These are phyloP conservation scores for Corrigiola litoralis DNA, from an alignment of 179 eudicot genomes.

Conservation along the genomic window DNA sequence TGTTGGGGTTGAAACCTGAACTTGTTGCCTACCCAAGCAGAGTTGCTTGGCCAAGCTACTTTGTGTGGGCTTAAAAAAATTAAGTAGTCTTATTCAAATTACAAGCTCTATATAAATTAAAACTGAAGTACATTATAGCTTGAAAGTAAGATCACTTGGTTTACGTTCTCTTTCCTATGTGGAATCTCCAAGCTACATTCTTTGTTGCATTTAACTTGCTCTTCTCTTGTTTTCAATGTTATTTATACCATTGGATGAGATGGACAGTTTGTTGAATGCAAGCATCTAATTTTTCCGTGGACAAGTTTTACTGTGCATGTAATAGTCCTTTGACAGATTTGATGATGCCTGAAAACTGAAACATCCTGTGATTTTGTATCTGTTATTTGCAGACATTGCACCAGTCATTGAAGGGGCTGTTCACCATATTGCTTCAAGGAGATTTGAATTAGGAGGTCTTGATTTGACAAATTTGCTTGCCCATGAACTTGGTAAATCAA, in stretches of 20 bases:
- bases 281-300: not conserved
- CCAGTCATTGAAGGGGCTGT: conserved; percentile 93
- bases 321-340: not conserved
- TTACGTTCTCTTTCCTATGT: too few species aligned
- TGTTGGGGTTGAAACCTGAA: too few species aligned
- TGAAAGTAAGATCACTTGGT: too few species aligned
- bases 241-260: not conserved
- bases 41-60: too few species aligned
- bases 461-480: conserved; percentile 71
- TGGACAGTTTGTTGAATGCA: not conserved
- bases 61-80: too few species aligned
- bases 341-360: not conserved
- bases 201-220: too few species aligned
- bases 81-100: too few species aligned
- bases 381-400: conserved; percentile 64
- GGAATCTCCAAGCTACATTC: too few species aligned
- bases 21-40: too few species aligned
- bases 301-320: not conserved
- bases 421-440: conserved; percentile 80
- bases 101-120: too few species aligned
- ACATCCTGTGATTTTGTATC: not conserved
- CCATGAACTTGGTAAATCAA: conserved; percentile 60
- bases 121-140: too few species aligned
- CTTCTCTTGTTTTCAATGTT: not conserved
- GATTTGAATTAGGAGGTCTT: conserved; percentile 72